Evolutionary conservation across 306 rosid genomes (phyloP).

Genomic region (Ammopiptanthus mongolicus): DNA sequence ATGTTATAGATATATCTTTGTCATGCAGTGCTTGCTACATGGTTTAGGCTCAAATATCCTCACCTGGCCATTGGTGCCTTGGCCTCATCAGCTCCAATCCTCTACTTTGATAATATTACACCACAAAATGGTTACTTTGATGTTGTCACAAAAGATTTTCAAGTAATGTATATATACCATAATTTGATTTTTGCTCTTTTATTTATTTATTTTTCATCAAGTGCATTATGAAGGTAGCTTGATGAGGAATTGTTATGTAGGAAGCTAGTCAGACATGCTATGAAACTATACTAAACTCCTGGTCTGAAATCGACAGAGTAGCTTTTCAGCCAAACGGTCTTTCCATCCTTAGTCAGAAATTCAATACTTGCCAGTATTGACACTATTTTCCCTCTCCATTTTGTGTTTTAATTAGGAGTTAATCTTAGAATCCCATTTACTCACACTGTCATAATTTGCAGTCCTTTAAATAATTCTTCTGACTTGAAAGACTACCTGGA

Average conservation of each 20-base stretch:
- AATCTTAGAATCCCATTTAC: not conserved
- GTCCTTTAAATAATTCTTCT: slow-evolving; percentile 34
- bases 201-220: not conserved
- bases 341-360: slow-evolving; percentile 46
- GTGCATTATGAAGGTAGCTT: not conserved
- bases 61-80: slow-evolving; percentile 70
- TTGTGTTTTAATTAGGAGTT: not conserved
- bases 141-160: slow-evolving; percentile 55
- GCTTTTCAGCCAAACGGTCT: slow-evolving; percentile 47
- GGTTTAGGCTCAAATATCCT: slow-evolving; percentile 89
- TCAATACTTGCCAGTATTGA: slow-evolving; percentile 48
- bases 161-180: slow-evolving; percentile 34
- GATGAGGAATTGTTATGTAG: slow-evolving; percentile 25
- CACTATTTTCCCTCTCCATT: not conserved
- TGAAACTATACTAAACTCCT: slow-evolving; percentile 44
- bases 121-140: slow-evolving; percentile 48
- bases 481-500: slow-evolving; percentile 39
- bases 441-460: not conserved
- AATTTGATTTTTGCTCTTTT: not conserved
- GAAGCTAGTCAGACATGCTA: slow-evolving; percentile 65
- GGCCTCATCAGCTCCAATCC: slow-evolving; percentile 85
- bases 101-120: slow-evolving; percentile 52
- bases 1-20: not conserved
- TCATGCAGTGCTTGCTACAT: slow-evolving; percentile 71
- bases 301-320: slow-evolving; percentile 57